Conservation (phyloP, 2,329 filamentous ascomycete genomes). For the Cercospora sp. region DNA sequence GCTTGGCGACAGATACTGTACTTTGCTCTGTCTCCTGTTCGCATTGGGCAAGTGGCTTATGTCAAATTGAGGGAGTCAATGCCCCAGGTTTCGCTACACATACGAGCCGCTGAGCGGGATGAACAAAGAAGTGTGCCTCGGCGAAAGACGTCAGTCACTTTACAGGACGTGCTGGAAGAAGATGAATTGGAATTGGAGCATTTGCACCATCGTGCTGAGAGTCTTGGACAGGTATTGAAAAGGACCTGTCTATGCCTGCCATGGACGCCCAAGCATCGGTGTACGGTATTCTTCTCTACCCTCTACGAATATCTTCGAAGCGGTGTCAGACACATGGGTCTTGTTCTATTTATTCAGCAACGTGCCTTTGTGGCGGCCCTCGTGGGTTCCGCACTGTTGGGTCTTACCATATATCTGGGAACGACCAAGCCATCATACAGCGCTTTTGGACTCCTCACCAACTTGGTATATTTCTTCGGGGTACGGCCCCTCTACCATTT, state of each 20-base stretch:
- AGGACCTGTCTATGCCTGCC: neutral
- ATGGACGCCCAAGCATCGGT: neutral
- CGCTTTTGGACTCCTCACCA: neutral
- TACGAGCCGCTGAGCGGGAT: neutral
- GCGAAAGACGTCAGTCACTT: neutral
- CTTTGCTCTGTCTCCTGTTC: neutral
- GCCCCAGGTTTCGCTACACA: neutral
- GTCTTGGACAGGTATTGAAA: neutral
- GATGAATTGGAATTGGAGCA: neutral
- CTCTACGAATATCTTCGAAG: neutral
- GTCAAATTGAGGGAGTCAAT: conserved; percentile 8
- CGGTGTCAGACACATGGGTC: neutral
- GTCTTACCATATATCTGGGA: neutral
- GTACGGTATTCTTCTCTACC: neutral
- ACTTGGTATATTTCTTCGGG: neutral
- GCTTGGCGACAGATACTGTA: neutral
- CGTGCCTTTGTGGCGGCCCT: neutral
- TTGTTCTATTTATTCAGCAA: conserved; percentile 1
- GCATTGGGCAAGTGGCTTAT: conserved; percentile 7
- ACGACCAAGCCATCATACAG: neutral
- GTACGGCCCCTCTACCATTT: neutral
- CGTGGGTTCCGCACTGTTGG: conserved; percentile 4
- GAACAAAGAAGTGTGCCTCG: conserved; percentile 7
- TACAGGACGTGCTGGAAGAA: neutral
- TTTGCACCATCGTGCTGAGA: neutral